Conservation (phyloP, 2,329 filamentous ascomycete species). For the Colletotrichum sp. region DNA sequence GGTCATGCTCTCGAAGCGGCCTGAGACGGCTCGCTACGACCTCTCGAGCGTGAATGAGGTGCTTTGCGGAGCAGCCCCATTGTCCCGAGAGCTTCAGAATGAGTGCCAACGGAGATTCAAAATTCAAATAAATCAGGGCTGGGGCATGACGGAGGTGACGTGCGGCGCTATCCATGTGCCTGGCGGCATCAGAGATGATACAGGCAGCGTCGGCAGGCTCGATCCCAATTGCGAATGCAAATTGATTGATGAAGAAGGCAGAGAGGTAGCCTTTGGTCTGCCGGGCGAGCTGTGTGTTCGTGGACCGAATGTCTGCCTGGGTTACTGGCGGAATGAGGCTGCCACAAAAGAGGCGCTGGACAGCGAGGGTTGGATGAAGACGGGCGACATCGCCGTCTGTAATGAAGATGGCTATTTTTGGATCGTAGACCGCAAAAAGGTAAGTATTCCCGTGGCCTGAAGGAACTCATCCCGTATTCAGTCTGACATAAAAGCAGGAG, state of each 20-base stretch:
- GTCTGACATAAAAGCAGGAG: slow-evolving; percentile 39
- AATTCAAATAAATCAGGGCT: slow-evolving; percentile 53
- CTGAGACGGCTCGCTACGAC: slow-evolving; percentile 54
- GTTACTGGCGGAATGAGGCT: slow-evolving; percentile 61
- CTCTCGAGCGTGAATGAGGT: slow-evolving; percentile 52
- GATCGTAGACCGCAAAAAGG: slow-evolving; percentile 54
- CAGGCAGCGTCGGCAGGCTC: slow-evolving; percentile 55
- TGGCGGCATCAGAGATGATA: slow-evolving; percentile 38
- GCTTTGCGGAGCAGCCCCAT: slow-evolving; percentile 58
- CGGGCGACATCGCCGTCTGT: slow-evolving; percentile 59
- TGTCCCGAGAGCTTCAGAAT: slow-evolving; percentile 43
- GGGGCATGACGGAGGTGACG: slow-evolving; percentile 65
- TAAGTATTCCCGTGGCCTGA: slow-evolving; percentile 16
- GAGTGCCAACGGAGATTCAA: slow-evolving; percentile 48
- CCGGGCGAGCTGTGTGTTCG: slow-evolving; percentile 58
- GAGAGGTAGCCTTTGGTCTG: slow-evolving; percentile 50
- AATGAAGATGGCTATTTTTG: slow-evolving; percentile 51
- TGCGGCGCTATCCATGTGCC: slow-evolving; percentile 47
- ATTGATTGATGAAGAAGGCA: slow-evolving; percentile 57
- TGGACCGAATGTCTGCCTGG: slow-evolving; percentile 61
- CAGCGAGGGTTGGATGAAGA: slow-evolving; percentile 60
- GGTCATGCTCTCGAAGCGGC: slow-evolving; percentile 63
- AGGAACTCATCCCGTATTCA: neutral
- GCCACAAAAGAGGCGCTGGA: slow-evolving; percentile 57
- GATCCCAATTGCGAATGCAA: slow-evolving; percentile 57